Evolutionary conservation across 495 filamentous ascomycete genomes (phyloP).

Genomic region (Neurospora sp.): DNA sequence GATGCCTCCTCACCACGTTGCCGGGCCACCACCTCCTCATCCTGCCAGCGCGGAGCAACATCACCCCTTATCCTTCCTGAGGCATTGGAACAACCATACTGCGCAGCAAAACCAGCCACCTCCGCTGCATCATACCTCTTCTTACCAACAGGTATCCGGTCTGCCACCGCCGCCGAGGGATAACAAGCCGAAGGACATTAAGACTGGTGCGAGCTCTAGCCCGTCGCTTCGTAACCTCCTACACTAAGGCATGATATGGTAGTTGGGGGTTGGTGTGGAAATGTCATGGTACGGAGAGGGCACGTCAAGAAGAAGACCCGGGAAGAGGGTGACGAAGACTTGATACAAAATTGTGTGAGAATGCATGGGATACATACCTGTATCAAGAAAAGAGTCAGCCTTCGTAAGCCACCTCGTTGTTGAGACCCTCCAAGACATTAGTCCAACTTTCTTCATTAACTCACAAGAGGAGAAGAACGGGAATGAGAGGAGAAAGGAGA

Average conservation of each 20-base stretch:
- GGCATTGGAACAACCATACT: conserved; percentile 14
- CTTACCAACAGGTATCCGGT: conserved; percentile 11
- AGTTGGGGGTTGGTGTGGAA: background rate
- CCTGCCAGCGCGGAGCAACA: conserved; percentile 18
- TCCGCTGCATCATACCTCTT: conserved; percentile 25
- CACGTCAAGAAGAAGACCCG: background rate
- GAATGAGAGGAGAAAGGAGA: background rate
- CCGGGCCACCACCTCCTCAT: conserved; percentile 23
- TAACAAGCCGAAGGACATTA: conserved; percentile 27
- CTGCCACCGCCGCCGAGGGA: background rate
- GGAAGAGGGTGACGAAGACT: conserved; percentile 5
- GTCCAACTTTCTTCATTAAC: background rate
- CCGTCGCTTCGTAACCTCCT: conserved; percentile 68
- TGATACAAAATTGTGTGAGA: background rate
- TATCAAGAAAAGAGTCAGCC: background rate
- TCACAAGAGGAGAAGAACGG: background rate
- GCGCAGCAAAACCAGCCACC: conserved; percentile 1
- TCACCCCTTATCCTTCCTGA: conserved; percentile 25
- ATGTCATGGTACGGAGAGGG: background rate
- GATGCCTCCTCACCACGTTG: conserved; percentile 7
- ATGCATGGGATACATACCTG: background rate
- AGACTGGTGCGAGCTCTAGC: conserved; percentile 58
- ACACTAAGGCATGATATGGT: conserved; percentile 31
- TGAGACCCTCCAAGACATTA: background rate
- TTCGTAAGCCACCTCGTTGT: background rate